phyloP scores from a whole-genome alignment of 1,139 yeast genomes.

The Kluyveromyces marxianus region DNA sequence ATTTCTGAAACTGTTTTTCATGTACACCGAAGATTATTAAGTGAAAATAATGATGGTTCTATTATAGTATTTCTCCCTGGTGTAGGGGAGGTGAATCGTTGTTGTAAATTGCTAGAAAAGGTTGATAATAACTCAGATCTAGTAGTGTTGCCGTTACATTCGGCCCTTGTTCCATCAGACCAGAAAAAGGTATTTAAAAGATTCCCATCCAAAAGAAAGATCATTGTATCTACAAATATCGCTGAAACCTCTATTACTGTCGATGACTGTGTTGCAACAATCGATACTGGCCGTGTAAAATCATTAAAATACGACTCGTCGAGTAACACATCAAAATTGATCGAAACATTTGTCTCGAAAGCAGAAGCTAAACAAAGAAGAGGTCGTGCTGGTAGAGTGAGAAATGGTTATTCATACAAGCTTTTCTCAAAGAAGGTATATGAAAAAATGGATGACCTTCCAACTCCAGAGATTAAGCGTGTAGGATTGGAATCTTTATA shows the following conservation, averaged over 20 bases:
- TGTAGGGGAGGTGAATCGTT: constrained; percentile 71
- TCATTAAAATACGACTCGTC: constrained; percentile 62
- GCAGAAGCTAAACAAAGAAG: constrained; percentile 92
- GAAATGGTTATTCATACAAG: constrained; percentile 74
- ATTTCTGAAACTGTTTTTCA: constrained; percentile 48
- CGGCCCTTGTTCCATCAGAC: constrained; percentile 77
- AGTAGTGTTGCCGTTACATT: constrained; percentile 67
- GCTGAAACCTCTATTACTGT: constrained; percentile 88
- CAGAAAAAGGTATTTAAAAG: constrained; percentile 69
- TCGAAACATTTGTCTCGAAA: constrained; percentile 80
- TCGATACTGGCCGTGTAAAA: constrained; percentile 84
- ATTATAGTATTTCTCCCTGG: constrained; percentile 86
- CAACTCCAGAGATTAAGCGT: constrained; percentile 83
- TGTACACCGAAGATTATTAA: constrained; percentile 42
- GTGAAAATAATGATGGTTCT: constrained; percentile 51
- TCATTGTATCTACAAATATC: constrained; percentile 85
- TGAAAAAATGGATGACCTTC: constrained; percentile 55
- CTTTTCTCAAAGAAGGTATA: constrained; percentile 62
- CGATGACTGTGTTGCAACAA: constrained; percentile 88
- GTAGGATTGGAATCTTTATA: constrained; percentile 78
- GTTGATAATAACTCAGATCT: constrained; percentile 19
- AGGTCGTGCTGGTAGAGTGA: constrained; percentile 98
- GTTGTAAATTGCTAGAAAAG: constrained; percentile 34
- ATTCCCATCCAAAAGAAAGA: constrained; percentile 53
- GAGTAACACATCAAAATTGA: constrained; percentile 60